Conservation (phyloP, 352 stramenopile genomes). For the Plasmopara halstedii region DNA sequence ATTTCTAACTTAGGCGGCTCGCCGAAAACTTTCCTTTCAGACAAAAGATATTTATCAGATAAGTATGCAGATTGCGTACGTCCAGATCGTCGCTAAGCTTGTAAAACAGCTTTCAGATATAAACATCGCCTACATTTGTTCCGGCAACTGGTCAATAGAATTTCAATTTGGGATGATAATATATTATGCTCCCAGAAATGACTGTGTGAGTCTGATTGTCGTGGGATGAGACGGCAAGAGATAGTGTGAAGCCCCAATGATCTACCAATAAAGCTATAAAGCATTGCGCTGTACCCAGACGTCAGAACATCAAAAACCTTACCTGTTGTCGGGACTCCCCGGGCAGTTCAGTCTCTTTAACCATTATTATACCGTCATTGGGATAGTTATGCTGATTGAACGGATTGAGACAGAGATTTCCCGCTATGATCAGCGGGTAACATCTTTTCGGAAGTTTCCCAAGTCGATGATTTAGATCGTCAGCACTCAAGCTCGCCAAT, state of each 20-base stretch:
- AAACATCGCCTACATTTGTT: too few relatives aligned
- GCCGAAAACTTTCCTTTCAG: too few relatives aligned
- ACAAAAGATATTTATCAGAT: too few relatives aligned
- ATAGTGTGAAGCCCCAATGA: slow-evolving; percentile 47
- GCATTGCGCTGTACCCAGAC: neutral
- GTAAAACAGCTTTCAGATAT: too few relatives aligned
- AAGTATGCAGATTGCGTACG: too few relatives aligned
- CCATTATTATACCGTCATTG: slow-evolving; percentile 56
- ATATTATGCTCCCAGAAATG: slow-evolving; percentile 44
- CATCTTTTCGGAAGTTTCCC: slow-evolving; percentile 58
- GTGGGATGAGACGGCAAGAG: slow-evolving; percentile 45
- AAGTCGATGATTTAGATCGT: slow-evolving; percentile 42
- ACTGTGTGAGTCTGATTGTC: slow-evolving; percentile 33
- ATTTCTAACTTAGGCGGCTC: too few relatives aligned
- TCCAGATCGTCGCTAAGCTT: too few relatives aligned
- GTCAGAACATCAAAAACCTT: neutral
- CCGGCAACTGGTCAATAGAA: too few relatives aligned
- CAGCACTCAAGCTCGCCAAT: slow-evolving; percentile 27
- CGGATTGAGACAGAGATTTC: slow-evolving; percentile 61
- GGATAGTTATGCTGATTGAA: slow-evolving; percentile 71
- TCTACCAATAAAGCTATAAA: slow-evolving; percentile 12
- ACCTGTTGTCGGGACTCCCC: slow-evolving; percentile 68
- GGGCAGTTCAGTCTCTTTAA: slow-evolving; percentile 56
- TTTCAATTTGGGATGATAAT: too few relatives aligned
- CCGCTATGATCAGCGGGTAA: slow-evolving; percentile 53